A percentile compares a stretch with the other conserved stretches of the same genome.
These are phyloP conservation scores for Balansia obtecta DNA, from an alignment of 2,329 filamentous ascomycete genomes.

Conservation along the genomic window DNA sequence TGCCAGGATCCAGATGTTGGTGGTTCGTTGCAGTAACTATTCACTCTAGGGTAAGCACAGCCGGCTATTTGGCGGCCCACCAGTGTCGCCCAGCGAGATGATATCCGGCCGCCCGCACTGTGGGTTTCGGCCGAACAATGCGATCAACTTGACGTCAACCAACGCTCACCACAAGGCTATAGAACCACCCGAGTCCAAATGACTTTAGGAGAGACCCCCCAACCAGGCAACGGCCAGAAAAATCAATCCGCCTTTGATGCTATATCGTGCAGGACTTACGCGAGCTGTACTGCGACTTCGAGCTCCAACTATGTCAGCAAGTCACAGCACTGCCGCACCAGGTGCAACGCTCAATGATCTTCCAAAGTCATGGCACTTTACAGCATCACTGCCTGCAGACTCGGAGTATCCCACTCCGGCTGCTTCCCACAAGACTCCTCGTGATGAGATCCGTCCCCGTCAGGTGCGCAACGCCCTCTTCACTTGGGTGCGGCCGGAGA, in stretches of 20 bases:
- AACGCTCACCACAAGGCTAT: neutral
- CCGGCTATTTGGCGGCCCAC: no score
- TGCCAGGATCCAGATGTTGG: no score
- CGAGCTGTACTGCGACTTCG: conserved; percentile 18
- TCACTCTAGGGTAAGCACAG: no score
- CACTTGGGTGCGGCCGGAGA: conserved; percentile 79
- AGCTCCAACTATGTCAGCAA: conserved; percentile 19
- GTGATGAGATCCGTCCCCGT: conserved; percentile 64
- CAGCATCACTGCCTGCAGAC: conserved; percentile 62
- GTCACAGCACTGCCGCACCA: conserved; percentile 18
- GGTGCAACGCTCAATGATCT: conserved; percentile 36
- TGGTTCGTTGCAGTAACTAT: no score
- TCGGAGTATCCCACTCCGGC: conserved; percentile 66
- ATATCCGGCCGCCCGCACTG: neutral
- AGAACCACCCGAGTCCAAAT: neutral
- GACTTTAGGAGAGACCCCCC: neutral
- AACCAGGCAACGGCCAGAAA: neutral
- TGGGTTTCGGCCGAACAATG: neutral
- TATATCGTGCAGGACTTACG: conserved; percentile 18
- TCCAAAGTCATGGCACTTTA: conserved; percentile 54
- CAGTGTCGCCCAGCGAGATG: no score
- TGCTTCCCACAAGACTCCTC: conserved; percentile 68
- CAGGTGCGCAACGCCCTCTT: conserved; percentile 77
- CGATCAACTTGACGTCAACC: conserved; percentile 5
- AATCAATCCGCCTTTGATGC: conserved; percentile 20